Conservation (phyloP, 371 early-diverging fungal genomes). For the Mucor plumbeus region DNA sequence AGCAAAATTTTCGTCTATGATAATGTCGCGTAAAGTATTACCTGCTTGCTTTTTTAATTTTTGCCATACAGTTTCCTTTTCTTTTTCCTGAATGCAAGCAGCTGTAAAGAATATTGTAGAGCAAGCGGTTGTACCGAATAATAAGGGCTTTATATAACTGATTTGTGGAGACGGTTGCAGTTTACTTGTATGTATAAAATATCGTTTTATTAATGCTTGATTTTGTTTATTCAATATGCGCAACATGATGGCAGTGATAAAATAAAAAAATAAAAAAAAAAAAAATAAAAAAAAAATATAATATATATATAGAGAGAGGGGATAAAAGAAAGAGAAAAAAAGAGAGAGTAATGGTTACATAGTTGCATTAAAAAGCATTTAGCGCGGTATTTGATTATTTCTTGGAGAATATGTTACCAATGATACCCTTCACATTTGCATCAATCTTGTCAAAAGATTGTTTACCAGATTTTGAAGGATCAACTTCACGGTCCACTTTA, state of each 20-base stretch:
- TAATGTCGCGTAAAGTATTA: slow-evolving; percentile 6
- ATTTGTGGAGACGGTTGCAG: not conserved
- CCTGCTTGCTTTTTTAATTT: slow-evolving; percentile 10
- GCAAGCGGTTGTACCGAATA: slow-evolving; percentile 21
- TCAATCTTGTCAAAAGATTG: slow-evolving; percentile 31
- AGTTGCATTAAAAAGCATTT: not conserved
- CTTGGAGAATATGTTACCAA: slow-evolving; percentile 46
- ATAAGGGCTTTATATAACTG: slow-evolving; percentile 19
- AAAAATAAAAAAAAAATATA: not conserved
- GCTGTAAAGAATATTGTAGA: slow-evolving; percentile 21
- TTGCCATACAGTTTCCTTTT: slow-evolving; percentile 27
- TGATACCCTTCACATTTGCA: slow-evolving; percentile 42
- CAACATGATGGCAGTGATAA: not conserved
- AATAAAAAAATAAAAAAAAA: not conserved
- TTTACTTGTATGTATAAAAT: not conserved
- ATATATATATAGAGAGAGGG: not conserved
- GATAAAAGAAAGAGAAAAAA: not conserved
- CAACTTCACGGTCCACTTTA: slow-evolving; percentile 43
- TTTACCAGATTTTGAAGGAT: slow-evolving; percentile 30
- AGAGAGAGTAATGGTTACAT: not conserved
- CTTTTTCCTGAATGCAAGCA: slow-evolving; percentile 22
- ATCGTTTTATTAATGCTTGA: not conserved
- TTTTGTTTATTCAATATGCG: not conserved
- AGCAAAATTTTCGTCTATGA: slow-evolving; percentile 9
- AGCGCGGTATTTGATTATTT: slow-evolving; percentile 19